These are phyloP conservation scores for Plasmodium fragile DNA, from an alignment of 169 alveolate genomes.

Conservation along the genomic window DNA sequence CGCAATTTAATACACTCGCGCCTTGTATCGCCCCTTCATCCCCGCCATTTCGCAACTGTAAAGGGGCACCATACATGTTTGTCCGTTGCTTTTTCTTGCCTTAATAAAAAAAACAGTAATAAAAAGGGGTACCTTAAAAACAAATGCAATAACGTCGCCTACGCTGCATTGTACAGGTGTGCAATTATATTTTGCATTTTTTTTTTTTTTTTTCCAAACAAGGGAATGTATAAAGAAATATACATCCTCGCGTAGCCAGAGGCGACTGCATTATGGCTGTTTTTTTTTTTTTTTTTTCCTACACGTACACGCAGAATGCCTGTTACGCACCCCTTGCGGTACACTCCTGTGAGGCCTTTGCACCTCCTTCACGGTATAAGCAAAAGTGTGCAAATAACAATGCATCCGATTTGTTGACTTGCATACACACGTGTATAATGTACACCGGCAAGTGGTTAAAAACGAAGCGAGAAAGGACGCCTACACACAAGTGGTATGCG, in stretches of 20 bases:
- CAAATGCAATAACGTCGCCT: neutral
- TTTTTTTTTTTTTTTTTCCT: neutral
- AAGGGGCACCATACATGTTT: neutral
- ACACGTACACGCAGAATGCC: neutral
- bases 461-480: neutral
- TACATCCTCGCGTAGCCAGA: neutral
- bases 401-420: neutral
- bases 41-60: neutral
- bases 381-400: neutral
- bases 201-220: neutral
- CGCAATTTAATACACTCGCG: neutral
- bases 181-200: neutral
- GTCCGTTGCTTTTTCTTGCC: neutral
- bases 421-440: neutral
- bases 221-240: neutral
- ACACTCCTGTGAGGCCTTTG: neutral
- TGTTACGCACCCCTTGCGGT: neutral
- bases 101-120: neutral
- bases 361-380: neutral
- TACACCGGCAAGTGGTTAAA: neutral
- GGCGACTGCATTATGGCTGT: neutral
- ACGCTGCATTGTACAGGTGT: neutral
- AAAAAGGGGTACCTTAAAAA: slow-evolving; percentile 2
- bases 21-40: neutral
- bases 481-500: slow-evolving; percentile 2